Evolutionary conservation across 441 rosid genomes (phyloP).

Genomic region (Cnidoscolus chayamansa): DNA sequence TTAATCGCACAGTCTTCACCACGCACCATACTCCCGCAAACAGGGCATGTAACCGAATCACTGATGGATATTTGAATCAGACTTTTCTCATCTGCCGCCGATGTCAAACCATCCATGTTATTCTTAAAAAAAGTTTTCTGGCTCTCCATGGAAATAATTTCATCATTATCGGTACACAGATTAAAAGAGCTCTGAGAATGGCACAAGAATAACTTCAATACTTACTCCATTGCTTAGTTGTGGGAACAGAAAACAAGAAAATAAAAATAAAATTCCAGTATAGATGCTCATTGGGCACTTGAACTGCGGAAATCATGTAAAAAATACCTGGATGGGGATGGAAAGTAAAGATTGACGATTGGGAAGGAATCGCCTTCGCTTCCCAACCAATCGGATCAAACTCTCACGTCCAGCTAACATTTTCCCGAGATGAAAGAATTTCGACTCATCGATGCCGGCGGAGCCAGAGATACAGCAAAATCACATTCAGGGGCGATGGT

Average conservation of each 20-base stretch:
- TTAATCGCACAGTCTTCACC: slow-evolving; percentile 46
- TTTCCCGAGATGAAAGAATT: background rate
- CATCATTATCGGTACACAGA: background rate
- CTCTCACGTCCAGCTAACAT: slow-evolving; percentile 71
- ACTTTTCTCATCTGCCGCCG: background rate
- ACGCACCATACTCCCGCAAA: slow-evolving; percentile 43
- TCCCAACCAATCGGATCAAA: slow-evolving; percentile 62
- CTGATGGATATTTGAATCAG: background rate
- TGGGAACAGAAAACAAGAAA: no score
- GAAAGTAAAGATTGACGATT: slow-evolving; percentile 49
- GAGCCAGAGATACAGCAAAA: no score
- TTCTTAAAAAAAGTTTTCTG: slow-evolving; percentile 3
- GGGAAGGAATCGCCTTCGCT: slow-evolving; percentile 68
- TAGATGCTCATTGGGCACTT: background rate
- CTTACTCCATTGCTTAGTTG: no score
- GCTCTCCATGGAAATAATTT: background rate
- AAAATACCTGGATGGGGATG: slow-evolving; percentile 33
- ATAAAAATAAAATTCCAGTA: no score
- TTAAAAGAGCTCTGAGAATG: background rate
- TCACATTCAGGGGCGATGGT: no score
- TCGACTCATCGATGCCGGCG: background rate
- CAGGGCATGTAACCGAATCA: slow-evolving; percentile 45
- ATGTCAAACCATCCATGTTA: slow-evolving; percentile 12
- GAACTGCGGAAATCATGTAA: background rate
- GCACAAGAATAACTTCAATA: background rate